A percentile compares a stretch with the other conserved stretches of the same genome.
Conservation (phyloP, 495 filamentous ascomycete genomes). For the Tuber brumale region DNA sequence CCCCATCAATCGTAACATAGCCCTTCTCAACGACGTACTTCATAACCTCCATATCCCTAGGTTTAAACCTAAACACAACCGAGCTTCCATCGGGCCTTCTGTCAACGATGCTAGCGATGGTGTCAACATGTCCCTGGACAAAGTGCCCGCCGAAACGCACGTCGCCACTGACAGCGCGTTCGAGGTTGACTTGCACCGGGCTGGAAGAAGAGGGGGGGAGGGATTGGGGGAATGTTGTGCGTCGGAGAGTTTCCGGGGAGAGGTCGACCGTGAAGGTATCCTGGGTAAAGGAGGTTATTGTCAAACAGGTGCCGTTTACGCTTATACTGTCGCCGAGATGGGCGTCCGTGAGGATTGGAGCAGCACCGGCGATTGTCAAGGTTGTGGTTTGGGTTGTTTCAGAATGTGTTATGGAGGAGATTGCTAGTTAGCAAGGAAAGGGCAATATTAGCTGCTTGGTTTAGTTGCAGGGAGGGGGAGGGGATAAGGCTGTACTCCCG, state of each 20-base stretch:
- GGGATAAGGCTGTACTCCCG: conserved; percentile 58
- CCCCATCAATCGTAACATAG: conserved; percentile 91
- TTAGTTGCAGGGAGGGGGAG: conserved; percentile 2
- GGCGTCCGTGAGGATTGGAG: conserved; percentile 68
- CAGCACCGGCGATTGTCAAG: conserved; percentile 72
- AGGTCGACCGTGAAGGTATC: conserved; percentile 83
- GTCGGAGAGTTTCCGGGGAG: conserved; percentile 90
- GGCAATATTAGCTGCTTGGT: conserved; percentile 28
- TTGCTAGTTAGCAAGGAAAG: conserved; percentile 51
- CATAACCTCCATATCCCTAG: conserved; percentile 59
- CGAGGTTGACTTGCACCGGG: conserved; percentile 67
- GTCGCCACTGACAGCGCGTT: conserved; percentile 77
- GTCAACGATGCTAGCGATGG: conserved; percentile 63
- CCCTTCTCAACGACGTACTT: conserved; percentile 93
- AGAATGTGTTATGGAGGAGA: conserved; percentile 70
- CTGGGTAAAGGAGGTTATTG: conserved; percentile 57
- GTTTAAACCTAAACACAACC: conserved; percentile 72
- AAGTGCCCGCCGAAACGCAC: conserved; percentile 88
- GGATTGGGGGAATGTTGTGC: conserved; percentile 77
- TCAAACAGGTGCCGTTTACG: conserved; percentile 92
- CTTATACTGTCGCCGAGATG: conserved; percentile 88
- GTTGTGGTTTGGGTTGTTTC: conserved; percentile 80
- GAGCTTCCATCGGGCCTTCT: conserved; percentile 77
- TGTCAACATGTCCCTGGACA: conserved; percentile 93
- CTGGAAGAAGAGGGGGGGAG: conserved; percentile 14